Conservation (phyloP, 2,329 filamentous ascomycete species). For the Fusarium sambucinum region DNA sequence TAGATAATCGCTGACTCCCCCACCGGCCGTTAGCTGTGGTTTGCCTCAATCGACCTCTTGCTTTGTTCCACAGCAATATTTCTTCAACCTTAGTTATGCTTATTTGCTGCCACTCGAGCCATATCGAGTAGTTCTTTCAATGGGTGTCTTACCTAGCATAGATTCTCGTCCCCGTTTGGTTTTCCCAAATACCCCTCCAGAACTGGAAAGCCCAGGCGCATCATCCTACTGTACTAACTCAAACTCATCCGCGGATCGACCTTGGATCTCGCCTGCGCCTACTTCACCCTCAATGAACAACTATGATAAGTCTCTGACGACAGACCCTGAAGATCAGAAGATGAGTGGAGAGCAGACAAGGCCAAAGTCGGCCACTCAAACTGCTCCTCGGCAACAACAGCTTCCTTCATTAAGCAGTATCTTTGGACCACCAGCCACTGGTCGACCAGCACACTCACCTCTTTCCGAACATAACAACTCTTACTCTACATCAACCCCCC, state of each 20-base stretch:
- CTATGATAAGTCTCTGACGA: slow-evolving; percentile 63
- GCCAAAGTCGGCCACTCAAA: slow-evolving; percentile 51
- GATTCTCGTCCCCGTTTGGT: slow-evolving; percentile 64
- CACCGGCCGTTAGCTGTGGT: slow-evolving; percentile 29
- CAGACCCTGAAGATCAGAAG: slow-evolving; percentile 57
- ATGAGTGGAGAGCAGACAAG: slow-evolving; percentile 54
- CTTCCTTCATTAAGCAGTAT: slow-evolving; percentile 69
- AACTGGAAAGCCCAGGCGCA: slow-evolving; percentile 64
- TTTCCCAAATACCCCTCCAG: slow-evolving; percentile 66
- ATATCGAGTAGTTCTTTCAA: slow-evolving; percentile 58
- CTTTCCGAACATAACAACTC: slow-evolving; percentile 60
- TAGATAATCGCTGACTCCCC: slow-evolving; percentile 47
- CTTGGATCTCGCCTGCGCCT: slow-evolving; percentile 56
- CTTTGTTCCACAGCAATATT: slow-evolving; percentile 31
- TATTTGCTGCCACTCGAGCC: slow-evolving; percentile 44
- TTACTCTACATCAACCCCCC: slow-evolving; percentile 59
- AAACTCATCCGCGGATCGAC: slow-evolving; percentile 57
- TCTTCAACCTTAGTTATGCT: slow-evolving; percentile 43
- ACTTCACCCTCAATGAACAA: slow-evolving; percentile 69
- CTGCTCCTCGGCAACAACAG: slow-evolving; percentile 60
- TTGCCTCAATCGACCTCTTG: slow-evolving; percentile 33
- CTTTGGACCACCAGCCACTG: slow-evolving; percentile 62
- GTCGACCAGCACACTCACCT: slow-evolving; percentile 60
- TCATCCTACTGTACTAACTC: slow-evolving; percentile 61
- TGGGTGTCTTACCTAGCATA: slow-evolving; percentile 66